A percentile compares a stretch with the other conserved stretches of the same genome.
Evolutionary conservation across 2,329 filamentous ascomycete species (phyloP).

Genomic region (Aspergillus niger): DNA sequence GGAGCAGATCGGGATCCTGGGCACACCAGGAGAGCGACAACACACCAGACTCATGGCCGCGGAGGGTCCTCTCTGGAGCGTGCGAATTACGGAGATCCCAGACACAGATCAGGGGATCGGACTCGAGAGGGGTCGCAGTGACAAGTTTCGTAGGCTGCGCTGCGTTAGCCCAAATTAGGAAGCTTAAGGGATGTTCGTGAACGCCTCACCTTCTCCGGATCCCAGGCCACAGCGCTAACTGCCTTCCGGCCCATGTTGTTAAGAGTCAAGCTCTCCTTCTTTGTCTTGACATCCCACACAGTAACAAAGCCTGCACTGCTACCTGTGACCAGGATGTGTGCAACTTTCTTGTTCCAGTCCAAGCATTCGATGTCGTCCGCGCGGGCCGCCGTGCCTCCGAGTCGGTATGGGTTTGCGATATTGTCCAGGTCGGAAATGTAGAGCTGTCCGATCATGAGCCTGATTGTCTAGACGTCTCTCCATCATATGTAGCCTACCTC

Average conservation of each 20-base stretch:
- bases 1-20: slow-evolving; percentile 82
- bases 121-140: slow-evolving; percentile 88
- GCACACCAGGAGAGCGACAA: slow-evolving; percentile 93
- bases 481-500: slow-evolving; percentile 53
- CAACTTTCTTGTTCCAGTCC: slow-evolving; percentile 97
- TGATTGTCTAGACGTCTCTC: neutral
- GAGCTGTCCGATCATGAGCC: slow-evolving; percentile 50
- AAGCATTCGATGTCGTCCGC: slow-evolving; percentile 94
- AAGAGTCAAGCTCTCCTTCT: slow-evolving; percentile 93
- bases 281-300: slow-evolving; percentile 97
- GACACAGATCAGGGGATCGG: slow-evolving; percentile 80
- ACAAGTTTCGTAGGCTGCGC: slow-evolving; percentile 78
- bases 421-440: slow-evolving; percentile 96
- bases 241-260: slow-evolving; percentile 88
- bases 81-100: slow-evolving; percentile 98
- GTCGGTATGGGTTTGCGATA: slow-evolving; percentile 79
- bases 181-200: neutral
- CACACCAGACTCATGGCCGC: slow-evolving; percentile 92
- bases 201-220: slow-evolving; percentile 72
- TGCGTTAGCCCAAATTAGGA: slow-evolving; percentile 18
- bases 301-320: slow-evolving; percentile 93
- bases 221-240: slow-evolving; percentile 95
- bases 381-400: slow-evolving; percentile 84
- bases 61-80: slow-evolving; percentile 80
- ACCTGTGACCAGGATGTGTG: slow-evolving; percentile 93